These are phyloP conservation scores for Boletus bicolor DNA, from an alignment of 768 basidiomycete genomes.

Conservation along the genomic window DNA sequence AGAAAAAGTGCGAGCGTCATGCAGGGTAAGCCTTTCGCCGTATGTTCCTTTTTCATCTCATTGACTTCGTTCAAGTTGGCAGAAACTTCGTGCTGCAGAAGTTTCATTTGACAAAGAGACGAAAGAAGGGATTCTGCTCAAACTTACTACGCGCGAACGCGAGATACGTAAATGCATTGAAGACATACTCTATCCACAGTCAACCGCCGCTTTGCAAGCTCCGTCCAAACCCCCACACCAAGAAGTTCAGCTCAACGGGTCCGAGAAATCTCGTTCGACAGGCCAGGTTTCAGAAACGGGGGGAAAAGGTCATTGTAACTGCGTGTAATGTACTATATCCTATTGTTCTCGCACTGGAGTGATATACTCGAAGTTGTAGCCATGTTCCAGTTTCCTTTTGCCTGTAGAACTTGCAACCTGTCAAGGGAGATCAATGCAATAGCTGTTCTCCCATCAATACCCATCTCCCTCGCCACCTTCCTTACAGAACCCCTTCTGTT, in stretches of 20 bases:
- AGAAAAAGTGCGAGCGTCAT: slow-evolving; percentile 76
- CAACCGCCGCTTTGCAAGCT: slow-evolving; percentile 34
- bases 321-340: slow-evolving; percentile 21
- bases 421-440: slow-evolving; percentile 14
- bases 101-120: slow-evolving; percentile 72
- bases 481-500: slow-evolving; percentile 87
- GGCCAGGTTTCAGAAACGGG: slow-evolving; percentile 52
- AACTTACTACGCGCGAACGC: slow-evolving; percentile 71
- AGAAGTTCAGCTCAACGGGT: slow-evolving; percentile 46
- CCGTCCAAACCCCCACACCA: slow-evolving; percentile 33
- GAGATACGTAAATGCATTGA: slow-evolving; percentile 77
- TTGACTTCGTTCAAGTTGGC: slow-evolving; percentile 55
- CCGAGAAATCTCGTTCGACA: slow-evolving; percentile 34
- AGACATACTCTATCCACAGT: slow-evolving; percentile 58
- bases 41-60: not conserved
- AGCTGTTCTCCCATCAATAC: slow-evolving; percentile 47
- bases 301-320: slow-evolving; percentile 47
- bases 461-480: slow-evolving; percentile 97
- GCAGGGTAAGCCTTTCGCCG: slow-evolving; percentile 49
- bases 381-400: slow-evolving; percentile 4
- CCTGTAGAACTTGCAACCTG: not conserved
- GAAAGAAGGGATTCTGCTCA: slow-evolving; percentile 62
- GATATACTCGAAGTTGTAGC: slow-evolving; percentile 19
- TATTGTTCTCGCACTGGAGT: slow-evolving; percentile 22
- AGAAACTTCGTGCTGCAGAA: slow-evolving; percentile 69